These are phyloP conservation scores for Fusarium piperis DNA, from an alignment of 2,329 filamentous ascomycete genomes.

Conservation along the genomic window DNA sequence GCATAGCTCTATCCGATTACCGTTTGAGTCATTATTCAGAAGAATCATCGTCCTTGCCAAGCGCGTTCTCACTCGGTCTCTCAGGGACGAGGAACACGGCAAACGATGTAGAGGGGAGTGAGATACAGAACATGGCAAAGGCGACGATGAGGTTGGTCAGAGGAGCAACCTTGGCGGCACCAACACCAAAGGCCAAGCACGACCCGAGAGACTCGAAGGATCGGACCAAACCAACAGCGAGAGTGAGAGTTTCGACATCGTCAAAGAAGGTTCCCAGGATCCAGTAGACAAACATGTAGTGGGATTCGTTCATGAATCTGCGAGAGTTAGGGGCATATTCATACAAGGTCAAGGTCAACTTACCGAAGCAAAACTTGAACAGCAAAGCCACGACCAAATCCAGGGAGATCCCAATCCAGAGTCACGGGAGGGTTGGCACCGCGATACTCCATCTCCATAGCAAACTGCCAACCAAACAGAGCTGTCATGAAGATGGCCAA, in stretches of 20 bases:
- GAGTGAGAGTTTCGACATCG: conserved; percentile 60
- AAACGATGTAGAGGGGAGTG: conserved; percentile 49
- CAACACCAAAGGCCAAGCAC: conserved; percentile 58
- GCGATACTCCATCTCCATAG: conserved; percentile 58
- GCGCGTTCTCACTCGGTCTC: conserved; percentile 18
- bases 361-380: conserved; percentile 59
- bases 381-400: conserved; percentile 58
- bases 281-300: conserved; percentile 64
- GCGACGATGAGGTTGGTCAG: conserved; percentile 60
- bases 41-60: conserved; percentile 15
- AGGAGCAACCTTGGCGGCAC: conserved; percentile 55
- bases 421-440: conserved; percentile 49
- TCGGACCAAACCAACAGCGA: conserved; percentile 58
- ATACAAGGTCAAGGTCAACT: background rate
- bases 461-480: conserved; percentile 58
- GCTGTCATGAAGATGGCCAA: conserved; percentile 55
- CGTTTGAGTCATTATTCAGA: background rate
- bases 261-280: conserved; percentile 60
- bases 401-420: conserved; percentile 56
- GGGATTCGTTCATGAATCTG: conserved; percentile 60
- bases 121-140: conserved; percentile 58
- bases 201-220: conserved; percentile 61
- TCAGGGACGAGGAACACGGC: conserved; percentile 52
- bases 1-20: background rate
- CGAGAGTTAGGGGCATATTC: background rate